Percentiles rank a stretch among this genome's conserved stretches.
Evolutionary conservation across 345 rosid genomes (phyloP).

Genomic region (Citrus inodora): DNA sequence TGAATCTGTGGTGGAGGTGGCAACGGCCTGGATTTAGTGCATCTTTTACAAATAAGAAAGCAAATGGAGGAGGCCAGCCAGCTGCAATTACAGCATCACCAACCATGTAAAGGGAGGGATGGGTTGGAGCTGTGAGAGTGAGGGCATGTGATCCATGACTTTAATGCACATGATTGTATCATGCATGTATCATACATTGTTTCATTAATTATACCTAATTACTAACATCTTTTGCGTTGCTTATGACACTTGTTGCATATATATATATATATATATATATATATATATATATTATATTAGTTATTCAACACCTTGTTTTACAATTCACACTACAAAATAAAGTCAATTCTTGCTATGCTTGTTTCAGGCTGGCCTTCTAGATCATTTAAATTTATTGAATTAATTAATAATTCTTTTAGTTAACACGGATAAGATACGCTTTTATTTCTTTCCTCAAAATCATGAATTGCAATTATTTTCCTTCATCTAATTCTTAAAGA

Average conservation of each 20-base stretch:
- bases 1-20: neutral
- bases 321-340: no score
- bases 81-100: no score
- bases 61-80: neutral
- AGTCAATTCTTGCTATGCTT: slow-evolving; percentile 3
- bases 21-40: neutral
- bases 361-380: neutral
- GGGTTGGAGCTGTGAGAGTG: neutral
- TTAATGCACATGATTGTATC: slow-evolving; percentile 34
- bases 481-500: no score
- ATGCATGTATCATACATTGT: neutral
- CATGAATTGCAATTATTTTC: no score
- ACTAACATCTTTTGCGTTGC: slow-evolving; percentile 7
- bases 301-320: no score
- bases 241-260: neutral
- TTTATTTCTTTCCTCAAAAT: no score
- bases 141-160: slow-evolving; percentile 33
- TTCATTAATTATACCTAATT: neutral
- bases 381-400: neutral
- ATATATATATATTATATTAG: no score
- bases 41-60: slow-evolving; percentile 1
- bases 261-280: no score
- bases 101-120: neutral
- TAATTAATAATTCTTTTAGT: no score
- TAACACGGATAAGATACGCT: no score